Evolutionary conservation across 352 stramenopile genomes (phyloP), one percentile per base, ranked within the genome.

Genomic region (Pilasporangium apinafurcum): DNA sequence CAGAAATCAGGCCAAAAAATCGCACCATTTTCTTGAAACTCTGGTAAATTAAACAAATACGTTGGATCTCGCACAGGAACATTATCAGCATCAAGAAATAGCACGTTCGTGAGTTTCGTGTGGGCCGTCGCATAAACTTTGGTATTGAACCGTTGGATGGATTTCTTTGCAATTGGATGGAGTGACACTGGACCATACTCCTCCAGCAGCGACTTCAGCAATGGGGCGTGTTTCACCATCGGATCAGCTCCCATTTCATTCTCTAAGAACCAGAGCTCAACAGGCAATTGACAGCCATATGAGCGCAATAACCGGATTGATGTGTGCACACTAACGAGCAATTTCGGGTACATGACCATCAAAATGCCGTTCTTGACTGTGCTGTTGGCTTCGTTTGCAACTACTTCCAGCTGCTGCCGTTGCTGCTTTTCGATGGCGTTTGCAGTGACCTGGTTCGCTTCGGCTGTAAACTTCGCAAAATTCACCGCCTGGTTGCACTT

Each of bases 1-100:
- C 59, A 69, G 33, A 65, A 69, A 40, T 69, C 59, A 4, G 59
- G 59, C 59, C 59, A 69, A 30, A 69, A 69, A 17, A 69, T 43
- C 2, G 59, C 35, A 14, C 56, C 59, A 25, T 30, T 51, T 27
- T 56, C 28, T 5, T 29, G 18, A 28, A 62, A 65, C 25, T 53
- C 50, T 0, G 26, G 43, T 12, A 42, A 37, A 14, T 46, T 28
- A 37, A 68, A 68, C 13, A 68, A 36, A 34, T 59, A 58, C 18
- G 59, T 62, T 29, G 59, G 59, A 26, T 68, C 59, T 5, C 48
- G 40, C 17, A 48, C 28, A 3, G 58, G 53, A 22, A 66, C 38
- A 37, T 68, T 68, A 32, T 68, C 59, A 21, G 51, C 45, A 40
- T 68, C 59, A 8, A 68, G 32, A 29, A 68, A 57, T 10, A 68